A percentile compares a stretch with the other conserved stretches of the same genome.
phyloP scores from a whole-genome alignment of 129 eudicot genomes.

The Flaveria linearis region DNA sequence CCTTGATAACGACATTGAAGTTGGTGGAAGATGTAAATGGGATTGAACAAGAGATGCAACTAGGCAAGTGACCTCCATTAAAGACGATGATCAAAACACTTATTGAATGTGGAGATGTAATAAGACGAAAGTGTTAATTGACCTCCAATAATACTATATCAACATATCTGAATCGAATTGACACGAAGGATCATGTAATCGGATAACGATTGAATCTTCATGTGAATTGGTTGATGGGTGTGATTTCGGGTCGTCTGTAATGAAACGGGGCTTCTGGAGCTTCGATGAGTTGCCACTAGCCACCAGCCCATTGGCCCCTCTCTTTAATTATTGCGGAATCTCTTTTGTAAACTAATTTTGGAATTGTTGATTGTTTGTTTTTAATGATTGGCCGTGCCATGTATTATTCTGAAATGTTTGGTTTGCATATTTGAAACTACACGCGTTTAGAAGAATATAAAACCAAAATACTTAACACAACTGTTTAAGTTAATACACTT shows the following conservation, averaged over 20 bases:
- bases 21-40: neutral
- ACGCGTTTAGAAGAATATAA: no score
- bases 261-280: constrained; percentile 19
- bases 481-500: no score
- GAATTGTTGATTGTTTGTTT: neutral
- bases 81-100: neutral
- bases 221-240: constrained; percentile 18
- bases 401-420: neutral
- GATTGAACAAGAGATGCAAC: constrained; percentile 2
- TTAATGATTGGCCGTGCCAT: neutral
- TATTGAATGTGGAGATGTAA: neutral
- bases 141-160: neutral
- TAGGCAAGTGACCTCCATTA: constrained; percentile 1
- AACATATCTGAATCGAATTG: neutral
- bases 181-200: constrained; percentile 13
- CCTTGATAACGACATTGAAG: constrained; percentile 31
- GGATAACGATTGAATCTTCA: constrained; percentile 11
- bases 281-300: constrained; percentile 30
- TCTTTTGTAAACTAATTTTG: neutral
- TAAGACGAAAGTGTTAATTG: neutral
- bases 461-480: no score
- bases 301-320: constrained; percentile 30
- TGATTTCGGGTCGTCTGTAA: constrained; percentile 8
- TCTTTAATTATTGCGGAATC: neutral
- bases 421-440: no score